phyloP scores from a whole-genome alignment of 2,329 filamentous ascomycete genomes.

The Cryphonectria naterciae region DNA sequence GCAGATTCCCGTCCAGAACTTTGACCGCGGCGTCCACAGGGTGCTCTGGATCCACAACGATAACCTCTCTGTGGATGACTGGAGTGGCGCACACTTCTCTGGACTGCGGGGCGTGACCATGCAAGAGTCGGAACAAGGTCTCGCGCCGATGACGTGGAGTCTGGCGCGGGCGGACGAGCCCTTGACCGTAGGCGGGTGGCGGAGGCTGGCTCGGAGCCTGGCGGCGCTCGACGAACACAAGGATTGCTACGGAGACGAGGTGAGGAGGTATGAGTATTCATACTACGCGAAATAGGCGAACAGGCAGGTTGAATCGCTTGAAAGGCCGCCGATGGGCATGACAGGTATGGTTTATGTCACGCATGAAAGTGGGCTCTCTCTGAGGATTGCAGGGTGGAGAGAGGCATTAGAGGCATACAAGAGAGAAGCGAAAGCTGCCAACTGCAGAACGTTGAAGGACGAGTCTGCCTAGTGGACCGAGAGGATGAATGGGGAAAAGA shows the following conservation, averaged over 20 bases:
- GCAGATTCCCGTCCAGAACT: not conserved
- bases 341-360: not conserved
- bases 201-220: not conserved
- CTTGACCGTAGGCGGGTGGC: not conserved
- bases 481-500: not conserved
- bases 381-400: not conserved
- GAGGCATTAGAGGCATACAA: not conserved
- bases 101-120: not conserved
- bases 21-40: not conserved
- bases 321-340: not conserved
- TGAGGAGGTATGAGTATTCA: not conserved
- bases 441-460: not conserved
- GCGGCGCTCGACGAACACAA: not conserved
- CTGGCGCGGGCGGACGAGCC: not conserved
- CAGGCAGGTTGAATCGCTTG: not conserved
- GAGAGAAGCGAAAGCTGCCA: not conserved
- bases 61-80: not conserved
- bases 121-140: not conserved
- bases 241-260: not conserved
- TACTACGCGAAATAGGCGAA: not conserved
- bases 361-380: not conserved
- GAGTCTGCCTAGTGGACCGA: not conserved
- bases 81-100: not conserved
- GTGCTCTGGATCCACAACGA: conserved; percentile 1
- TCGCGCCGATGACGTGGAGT: not conserved